Evolutionary conservation across 2,329 filamentous ascomycete genomes (phyloP).

Genomic region (Madurella mycetomatis): DNA sequence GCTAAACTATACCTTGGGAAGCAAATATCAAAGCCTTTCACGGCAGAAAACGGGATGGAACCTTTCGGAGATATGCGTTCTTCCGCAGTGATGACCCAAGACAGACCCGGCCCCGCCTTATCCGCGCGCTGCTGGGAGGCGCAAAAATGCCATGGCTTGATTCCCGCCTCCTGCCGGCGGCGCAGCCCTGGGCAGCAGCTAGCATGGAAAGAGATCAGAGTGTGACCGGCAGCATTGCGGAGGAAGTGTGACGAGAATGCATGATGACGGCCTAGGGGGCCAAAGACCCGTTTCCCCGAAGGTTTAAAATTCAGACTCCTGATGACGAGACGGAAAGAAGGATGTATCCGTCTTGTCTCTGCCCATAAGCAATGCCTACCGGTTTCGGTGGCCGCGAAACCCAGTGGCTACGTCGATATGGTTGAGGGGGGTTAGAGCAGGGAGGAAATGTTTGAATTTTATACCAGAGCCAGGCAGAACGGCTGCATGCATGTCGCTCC

Average conservation of each 20-base stretch:
- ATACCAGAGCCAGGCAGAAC: slow-evolving; percentile 24
- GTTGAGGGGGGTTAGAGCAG: slow-evolving; percentile 6
- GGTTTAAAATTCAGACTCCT: slow-evolving; percentile 1
- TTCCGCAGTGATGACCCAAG: background rate
- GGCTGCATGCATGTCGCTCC: slow-evolving; percentile 19
- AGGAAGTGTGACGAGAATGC: slow-evolving; percentile 17
- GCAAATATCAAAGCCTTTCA: no score
- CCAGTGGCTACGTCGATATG: slow-evolving; percentile 12
- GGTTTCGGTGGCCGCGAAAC: slow-evolving; percentile 10
- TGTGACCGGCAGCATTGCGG: background rate
- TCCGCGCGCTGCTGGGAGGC: background rate
- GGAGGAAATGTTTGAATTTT: slow-evolving; percentile 11
- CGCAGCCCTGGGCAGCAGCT: background rate
- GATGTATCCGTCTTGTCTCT: slow-evolving; percentile 13
- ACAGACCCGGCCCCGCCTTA: background rate
- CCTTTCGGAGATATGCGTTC: background rate
- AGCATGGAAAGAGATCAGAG: no score
- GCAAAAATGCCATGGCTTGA: background rate
- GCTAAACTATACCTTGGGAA: no score
- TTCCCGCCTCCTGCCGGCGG: background rate
- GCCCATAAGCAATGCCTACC: slow-evolving; percentile 13
- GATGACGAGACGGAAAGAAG: background rate
- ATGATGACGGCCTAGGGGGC: slow-evolving; percentile 16
- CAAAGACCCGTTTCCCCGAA: background rate
- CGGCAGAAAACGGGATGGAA: background rate